Conservation (phyloP, 495 filamentous ascomycete species). For the Podospora didyma region DNA sequence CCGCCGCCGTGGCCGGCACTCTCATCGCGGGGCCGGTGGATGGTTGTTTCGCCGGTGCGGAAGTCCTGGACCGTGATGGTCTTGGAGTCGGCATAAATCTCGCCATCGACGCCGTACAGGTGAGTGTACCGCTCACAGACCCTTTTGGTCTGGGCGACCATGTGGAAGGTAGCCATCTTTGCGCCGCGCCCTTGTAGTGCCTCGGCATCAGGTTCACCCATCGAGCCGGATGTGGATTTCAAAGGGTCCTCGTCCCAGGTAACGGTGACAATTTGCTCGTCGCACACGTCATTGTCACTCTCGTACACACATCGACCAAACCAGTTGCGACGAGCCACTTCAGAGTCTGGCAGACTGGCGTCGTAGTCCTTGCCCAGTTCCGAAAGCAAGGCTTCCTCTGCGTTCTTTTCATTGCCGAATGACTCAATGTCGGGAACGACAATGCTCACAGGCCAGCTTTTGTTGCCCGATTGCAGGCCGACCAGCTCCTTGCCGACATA, state of each 20-base stretch:
- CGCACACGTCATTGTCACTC: conserved; percentile 83
- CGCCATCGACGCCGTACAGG: conserved; percentile 80
- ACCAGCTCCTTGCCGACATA: conserved; percentile 55
- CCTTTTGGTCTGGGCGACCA: conserved; percentile 85
- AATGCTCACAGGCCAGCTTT: conserved; percentile 79
- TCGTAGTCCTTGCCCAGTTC: conserved; percentile 69
- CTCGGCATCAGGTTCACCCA: not conserved
- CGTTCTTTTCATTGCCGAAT: conserved; percentile 39
- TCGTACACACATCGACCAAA: conserved; percentile 95
- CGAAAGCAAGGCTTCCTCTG: conserved; percentile 38
- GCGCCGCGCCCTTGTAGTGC: conserved; percentile 49
- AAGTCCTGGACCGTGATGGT: conserved; percentile 65
- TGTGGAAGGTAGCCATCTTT: conserved; percentile 87
- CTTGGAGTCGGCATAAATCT: conserved; percentile 73
- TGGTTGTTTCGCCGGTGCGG: conserved; percentile 47
- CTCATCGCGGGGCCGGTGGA: conserved; percentile 50
- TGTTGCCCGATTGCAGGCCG: conserved; percentile 52
- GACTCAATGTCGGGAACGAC: conserved; percentile 91
- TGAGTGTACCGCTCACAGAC: conserved; percentile 79
- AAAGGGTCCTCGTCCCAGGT: conserved; percentile 73
- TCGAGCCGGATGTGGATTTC: conserved; percentile 10
- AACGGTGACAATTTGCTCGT: conserved; percentile 85
- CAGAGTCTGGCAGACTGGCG: conserved; percentile 37
- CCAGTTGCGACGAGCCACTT: conserved; percentile 66
- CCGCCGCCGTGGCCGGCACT: conserved; percentile 77